Evolutionary conservation across 179 eudicot genomes (phyloP).

Genomic region (Silene vulgaris): DNA sequence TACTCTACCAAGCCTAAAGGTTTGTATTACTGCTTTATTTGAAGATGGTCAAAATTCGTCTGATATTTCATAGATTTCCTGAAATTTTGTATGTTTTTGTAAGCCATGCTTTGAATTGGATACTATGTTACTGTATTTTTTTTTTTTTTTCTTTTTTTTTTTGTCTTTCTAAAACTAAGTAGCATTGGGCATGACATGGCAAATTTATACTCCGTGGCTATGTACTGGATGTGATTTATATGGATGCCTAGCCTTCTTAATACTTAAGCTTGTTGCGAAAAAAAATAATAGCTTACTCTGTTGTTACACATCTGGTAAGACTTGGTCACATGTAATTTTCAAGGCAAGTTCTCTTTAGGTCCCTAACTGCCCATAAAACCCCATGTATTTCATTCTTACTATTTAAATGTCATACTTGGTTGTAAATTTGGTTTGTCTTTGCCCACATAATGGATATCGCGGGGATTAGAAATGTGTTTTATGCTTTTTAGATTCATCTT

Average conservation of each 20-base stretch:
- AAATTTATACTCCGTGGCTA: too few relatives aligned
- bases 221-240: not conserved
- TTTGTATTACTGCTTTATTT: conserved; percentile 26
- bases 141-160: too few relatives aligned
- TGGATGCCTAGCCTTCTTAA: not conserved
- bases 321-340: not conserved
- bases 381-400: not conserved
- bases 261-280: not conserved
- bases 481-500: not conserved
- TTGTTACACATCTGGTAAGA: not conserved
- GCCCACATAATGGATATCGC: not conserved
- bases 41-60: not conserved
- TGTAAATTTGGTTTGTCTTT: not conserved
- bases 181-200: conserved; percentile 7
- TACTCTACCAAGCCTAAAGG: conserved; percentile 77
- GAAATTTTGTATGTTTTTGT: conserved; percentile 51
- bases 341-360: conserved; percentile 4
- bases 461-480: not conserved
- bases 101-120: conserved; percentile 83
- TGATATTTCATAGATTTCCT: conserved; percentile 45
- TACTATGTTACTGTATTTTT: conserved; percentile 39
- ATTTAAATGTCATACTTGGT: not conserved
- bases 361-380: not conserved
- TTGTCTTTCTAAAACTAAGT: not conserved
- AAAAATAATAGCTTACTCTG: not conserved